Evolutionary conservation across 1,284 basidiomycete genomes (phyloP).

Genomic region (Amanita bisporigera): DNA sequence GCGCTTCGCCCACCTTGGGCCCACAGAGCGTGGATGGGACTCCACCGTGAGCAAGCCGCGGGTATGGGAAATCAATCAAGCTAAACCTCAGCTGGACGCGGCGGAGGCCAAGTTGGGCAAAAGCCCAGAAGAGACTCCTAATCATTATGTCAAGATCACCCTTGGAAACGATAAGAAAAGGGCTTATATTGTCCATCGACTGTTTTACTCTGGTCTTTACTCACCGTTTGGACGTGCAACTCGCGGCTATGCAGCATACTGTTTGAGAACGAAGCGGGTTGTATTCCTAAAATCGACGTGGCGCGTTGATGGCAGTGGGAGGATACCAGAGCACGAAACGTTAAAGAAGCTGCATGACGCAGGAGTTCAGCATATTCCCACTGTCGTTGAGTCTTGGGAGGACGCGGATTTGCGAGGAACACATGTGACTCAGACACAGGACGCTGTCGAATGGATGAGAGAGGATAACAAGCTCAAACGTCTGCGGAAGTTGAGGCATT

Average conservation of each 20-base stretch:
- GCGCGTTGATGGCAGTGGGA: slow-evolving; percentile 4
- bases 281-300: slow-evolving; percentile 21
- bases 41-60: background rate
- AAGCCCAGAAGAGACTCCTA: too few species aligned
- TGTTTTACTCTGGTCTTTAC: too few species aligned
- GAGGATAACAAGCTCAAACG: background rate
- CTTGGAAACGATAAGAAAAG: background rate
- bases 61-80: too few species aligned
- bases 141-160: too few species aligned
- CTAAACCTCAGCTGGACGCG: too few species aligned
- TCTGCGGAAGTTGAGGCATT: slow-evolving; percentile 6
- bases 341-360: slow-evolving; percentile 7
- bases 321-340: slow-evolving; percentile 15
- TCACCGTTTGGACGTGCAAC: background rate
- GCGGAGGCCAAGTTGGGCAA: too few species aligned
- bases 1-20: background rate
- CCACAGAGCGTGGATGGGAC: background rate
- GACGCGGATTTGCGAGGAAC: background rate
- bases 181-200: background rate
- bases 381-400: background rate
- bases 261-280: background rate
- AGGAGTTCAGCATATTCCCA: slow-evolving; percentile 3
- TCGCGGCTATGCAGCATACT: background rate
- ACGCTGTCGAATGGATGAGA: background rate
- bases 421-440: too few species aligned